A percentile compares a stretch with the other conserved stretches of the same genome.
Conservation (phyloP, 306 rosid genomes). For the Heteromeles arbutifolia region DNA sequence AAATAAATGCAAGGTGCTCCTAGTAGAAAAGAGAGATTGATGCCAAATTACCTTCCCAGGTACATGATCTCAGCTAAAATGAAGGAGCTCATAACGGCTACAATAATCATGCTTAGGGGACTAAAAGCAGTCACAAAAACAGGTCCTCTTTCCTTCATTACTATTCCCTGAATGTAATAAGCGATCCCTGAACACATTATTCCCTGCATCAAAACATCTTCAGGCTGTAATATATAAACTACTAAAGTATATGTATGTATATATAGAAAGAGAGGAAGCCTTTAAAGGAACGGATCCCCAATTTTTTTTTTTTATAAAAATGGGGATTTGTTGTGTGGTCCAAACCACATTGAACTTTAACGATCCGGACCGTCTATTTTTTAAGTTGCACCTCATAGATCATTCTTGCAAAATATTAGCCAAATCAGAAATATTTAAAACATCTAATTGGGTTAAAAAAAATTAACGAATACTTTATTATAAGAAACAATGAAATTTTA, state of each 20-base stretch:
- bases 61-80: constrained; percentile 31
- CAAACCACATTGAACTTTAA: no score
- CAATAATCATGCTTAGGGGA: constrained; percentile 47
- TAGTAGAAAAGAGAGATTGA: neutral
- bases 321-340: no score
- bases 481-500: no score
- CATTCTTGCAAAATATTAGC: no score
- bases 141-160: constrained; percentile 49
- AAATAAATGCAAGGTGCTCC: neutral
- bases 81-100: constrained; percentile 36
- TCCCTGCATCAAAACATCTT: constrained; percentile 33
- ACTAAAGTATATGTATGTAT: neutral
- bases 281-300: no score
- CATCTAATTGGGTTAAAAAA: no score
- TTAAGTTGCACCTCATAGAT: no score
- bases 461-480: no score
- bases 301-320: no score
- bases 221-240: neutral
- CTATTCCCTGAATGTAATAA: constrained; percentile 34
- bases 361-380: no score
- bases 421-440: no score
- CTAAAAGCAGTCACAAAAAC: constrained; percentile 44
- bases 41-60: constrained; percentile 35
- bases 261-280: no score
- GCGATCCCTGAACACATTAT: constrained; percentile 33